Evolutionary conservation across 2,329 filamentous ascomycete genomes (phyloP), one percentile per base, ranked within the genome.

Genomic region (Leptographium radiaticola): DNA sequence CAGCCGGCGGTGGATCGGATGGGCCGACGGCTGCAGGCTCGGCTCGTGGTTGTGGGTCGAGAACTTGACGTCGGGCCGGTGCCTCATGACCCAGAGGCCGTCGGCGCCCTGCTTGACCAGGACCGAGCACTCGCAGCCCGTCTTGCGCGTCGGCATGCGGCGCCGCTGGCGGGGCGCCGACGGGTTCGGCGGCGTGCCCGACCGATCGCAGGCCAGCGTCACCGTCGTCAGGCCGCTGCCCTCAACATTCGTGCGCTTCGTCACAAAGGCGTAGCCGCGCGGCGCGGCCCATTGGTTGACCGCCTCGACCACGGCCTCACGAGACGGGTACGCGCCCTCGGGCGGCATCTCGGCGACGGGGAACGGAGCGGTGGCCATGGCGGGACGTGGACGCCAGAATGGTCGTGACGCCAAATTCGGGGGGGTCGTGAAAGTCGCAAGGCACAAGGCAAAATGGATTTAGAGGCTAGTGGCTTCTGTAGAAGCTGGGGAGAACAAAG

Each of bases 181-280:
- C n/a, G 40, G 50, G 18, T 46, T 33, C 12, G 50, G 43, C 6
- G 31, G 18, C 2, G 16, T 3, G 33, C 50, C 50, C 6, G n/a
- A 20, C 4, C 50, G 16, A 30, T 52, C 50, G 40, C 50, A 52
- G 33, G 43, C 33, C n/a, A 15, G 39, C 4, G 31, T 45, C 20
- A 38, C 30, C 3, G 31, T 52, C 8, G 38, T n/a, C 18, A 18
- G 20, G 6, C 50, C 33, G 2, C 40, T 34, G 6, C 11, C 4
- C 7, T 34, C 36, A 6, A 16, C 49, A 15, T 20, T 34, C 20
- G 25, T 39, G 10, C 44, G 20, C 6, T 18, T 20, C 16, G 38
- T 53, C n/a, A 49, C 33, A 36, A 52, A 52, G 15, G 50, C 48
- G 20, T 33, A 52, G 42, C 50, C 50, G 6, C 31, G 43, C n/a